Base-by-base conservation (phyloP, 352 stramenopile species). In the Phytophthora vignae region DNA sequence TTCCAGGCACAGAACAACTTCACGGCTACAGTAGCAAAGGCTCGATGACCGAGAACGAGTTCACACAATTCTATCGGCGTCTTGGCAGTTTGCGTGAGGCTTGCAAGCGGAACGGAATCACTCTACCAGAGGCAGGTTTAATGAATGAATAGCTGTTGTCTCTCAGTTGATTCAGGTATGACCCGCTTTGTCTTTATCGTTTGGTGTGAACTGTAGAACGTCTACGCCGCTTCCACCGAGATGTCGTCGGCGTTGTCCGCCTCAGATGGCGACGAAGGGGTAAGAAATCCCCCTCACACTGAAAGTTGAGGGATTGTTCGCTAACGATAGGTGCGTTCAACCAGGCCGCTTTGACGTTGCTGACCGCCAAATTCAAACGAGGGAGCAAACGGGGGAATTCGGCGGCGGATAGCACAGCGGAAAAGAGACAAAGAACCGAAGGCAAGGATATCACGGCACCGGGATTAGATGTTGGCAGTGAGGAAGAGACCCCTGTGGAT, bases 191-290 rank as follows among this genome's bases (percentile, higher is more conserved):
- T 33, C 52, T 29, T 19, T 15, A 46, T 4, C 10, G 25, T n/a
- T 50, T 2, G 59, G 6, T 15, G 12, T 25, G 22, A 25, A 25
- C 22, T 17, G 12, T 17, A 76, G 62, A 71, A 52, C 29, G 17
- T 54, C 19, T 64, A 60, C 42, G 50, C 49, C 22, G 48, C 29
- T 55, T 67, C 57, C 31, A 33, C 31, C 7, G 56, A 58, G 10
- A 59, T 71, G n/a, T 64, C 54, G 3, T 48, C 22, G 21, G 50
- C 46, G 8, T 14, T 60, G 11, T 64, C 62, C 46, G 50, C 31
- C 31, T 65, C 56, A 0, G 22, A 53, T 25, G 69, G 57, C 11
- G 52, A 76, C 12, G 63, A 71, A 67, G 25, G 58, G 63, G 63
- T 67, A 7, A 21, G 40, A 21, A 42, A 15, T 42, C n/a, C 10